Conservation (phyloP, 495 filamentous ascomycete genomes). For the Daldinia vernicosa region DNA sequence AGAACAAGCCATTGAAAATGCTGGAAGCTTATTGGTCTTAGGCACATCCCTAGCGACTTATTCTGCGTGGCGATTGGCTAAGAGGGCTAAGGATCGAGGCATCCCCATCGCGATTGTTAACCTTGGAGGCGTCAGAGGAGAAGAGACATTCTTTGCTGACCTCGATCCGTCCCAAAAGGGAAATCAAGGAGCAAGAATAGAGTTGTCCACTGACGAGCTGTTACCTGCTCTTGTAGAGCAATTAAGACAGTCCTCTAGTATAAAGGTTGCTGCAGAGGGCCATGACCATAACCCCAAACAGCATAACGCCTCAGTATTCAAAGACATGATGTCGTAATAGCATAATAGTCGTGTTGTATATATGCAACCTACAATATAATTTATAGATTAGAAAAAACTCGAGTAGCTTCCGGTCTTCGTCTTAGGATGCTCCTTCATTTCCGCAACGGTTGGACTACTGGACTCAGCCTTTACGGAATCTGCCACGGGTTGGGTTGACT, state of each 20-base stretch:
- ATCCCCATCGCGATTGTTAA: constrained; percentile 90
- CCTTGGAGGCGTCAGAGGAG: constrained; percentile 82
- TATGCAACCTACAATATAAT: constrained; percentile 28
- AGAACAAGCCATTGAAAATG: constrained; percentile 79
- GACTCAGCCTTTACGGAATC: constrained; percentile 27
- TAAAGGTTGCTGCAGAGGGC: constrained; percentile 12
- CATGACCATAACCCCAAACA: constrained; percentile 22
- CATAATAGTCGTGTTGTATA: constrained; percentile 27
- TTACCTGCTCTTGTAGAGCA: constrained; percentile 62
- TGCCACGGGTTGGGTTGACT: constrained; percentile 35
- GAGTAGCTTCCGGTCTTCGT: constrained; percentile 42
- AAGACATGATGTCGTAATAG: constrained; percentile 60
- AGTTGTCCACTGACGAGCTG: constrained; percentile 62
- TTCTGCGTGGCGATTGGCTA: constrained; percentile 90
- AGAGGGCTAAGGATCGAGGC: constrained; percentile 78
- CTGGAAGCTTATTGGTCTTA: constrained; percentile 77
- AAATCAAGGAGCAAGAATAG: constrained; percentile 59
- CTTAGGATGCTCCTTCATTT: constrained; percentile 29
- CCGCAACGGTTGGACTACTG: constrained; percentile 3
- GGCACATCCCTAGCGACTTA: constrained; percentile 94
- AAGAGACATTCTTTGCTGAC: constrained; percentile 71
- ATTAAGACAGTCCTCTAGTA: constrained; percentile 38
- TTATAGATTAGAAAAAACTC: constrained; percentile 51
- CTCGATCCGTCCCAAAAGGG: constrained; percentile 58
- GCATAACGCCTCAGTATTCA: constrained; percentile 53